Evolutionary conservation across 2,329 filamentous ascomycete genomes (phyloP).

Genomic region (Tolypocladium inflatum): DNA sequence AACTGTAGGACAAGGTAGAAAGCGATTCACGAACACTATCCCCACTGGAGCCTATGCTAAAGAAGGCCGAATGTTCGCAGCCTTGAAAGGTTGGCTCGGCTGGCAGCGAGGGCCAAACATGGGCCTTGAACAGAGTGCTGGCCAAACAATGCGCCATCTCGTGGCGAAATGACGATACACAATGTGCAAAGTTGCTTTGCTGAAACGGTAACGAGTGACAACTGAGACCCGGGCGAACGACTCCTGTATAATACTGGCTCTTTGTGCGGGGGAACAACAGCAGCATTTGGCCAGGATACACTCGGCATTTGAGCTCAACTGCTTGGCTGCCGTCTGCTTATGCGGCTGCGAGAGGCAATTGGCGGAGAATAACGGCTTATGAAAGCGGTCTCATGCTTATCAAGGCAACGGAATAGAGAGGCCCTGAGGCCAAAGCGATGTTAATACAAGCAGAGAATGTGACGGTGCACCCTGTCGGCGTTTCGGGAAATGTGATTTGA

Average conservation of each 20-base stretch:
- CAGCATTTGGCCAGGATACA: not conserved
- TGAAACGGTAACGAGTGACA: not conserved
- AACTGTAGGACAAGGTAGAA: not conserved
- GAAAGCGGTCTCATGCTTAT: not conserved
- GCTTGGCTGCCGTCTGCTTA: not conserved
- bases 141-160: not conserved
- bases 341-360: not conserved
- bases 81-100: not conserved
- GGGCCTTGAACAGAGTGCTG: not conserved
- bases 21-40: not conserved
- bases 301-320: not conserved
- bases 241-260: not conserved
- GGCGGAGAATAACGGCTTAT: not conserved
- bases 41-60: not conserved
- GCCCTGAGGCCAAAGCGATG: not conserved
- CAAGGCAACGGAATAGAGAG: not conserved
- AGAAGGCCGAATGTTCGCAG: not conserved
- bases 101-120: not conserved
- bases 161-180: not conserved
- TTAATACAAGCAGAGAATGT: not conserved
- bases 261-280: not conserved
- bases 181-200: not conserved
- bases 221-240: not conserved
- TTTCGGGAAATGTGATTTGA: not conserved
- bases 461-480: not conserved